These are phyloP conservation scores for Cladosporium phlei DNA, from an alignment of 2,329 filamentous ascomycete species.

Conservation along the genomic window DNA sequence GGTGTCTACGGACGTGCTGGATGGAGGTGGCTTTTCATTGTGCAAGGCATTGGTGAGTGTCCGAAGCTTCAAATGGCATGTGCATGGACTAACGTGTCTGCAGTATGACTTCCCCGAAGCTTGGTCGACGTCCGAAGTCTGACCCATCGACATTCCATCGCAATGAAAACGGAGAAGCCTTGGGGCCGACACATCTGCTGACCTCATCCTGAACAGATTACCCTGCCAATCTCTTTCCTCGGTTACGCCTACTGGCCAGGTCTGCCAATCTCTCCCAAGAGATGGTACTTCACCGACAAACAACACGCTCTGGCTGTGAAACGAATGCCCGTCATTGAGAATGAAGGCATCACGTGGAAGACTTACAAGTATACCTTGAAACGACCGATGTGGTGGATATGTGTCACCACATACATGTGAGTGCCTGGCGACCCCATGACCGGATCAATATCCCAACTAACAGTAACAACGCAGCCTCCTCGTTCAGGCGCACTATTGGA, in stretches of 20 bases:
- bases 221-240: constrained; percentile 47
- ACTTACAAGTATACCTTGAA: constrained; percentile 3
- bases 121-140: no score
- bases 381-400: constrained; percentile 9
- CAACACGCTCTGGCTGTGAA: constrained; percentile 1
- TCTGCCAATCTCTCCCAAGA: constrained; percentile 46
- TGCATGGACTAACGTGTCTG: not conserved
- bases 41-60: constrained; percentile 42
- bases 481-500: constrained; percentile 36
- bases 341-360: constrained; percentile 9
- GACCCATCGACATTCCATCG: no score
- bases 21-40: constrained; percentile 49
- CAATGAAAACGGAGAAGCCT: no score
- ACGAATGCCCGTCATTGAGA: constrained; percentile 2
- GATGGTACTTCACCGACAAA: constrained; percentile 37
- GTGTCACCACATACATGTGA: constrained; percentile 3
- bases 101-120: no score
- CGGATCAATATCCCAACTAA: no score
- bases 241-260: constrained; percentile 49
- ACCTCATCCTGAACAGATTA: constrained; percentile 33
- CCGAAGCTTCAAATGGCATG: not conserved
- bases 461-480: constrained; percentile 3
- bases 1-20: constrained; percentile 40
- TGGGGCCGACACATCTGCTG: no score
- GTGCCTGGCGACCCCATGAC: not conserved